Evolutionary conservation across 2,329 filamentous ascomycete genomes (phyloP), one percentile per base, ranked within the genome.

Genomic region (Aureobasidium musti): DNA sequence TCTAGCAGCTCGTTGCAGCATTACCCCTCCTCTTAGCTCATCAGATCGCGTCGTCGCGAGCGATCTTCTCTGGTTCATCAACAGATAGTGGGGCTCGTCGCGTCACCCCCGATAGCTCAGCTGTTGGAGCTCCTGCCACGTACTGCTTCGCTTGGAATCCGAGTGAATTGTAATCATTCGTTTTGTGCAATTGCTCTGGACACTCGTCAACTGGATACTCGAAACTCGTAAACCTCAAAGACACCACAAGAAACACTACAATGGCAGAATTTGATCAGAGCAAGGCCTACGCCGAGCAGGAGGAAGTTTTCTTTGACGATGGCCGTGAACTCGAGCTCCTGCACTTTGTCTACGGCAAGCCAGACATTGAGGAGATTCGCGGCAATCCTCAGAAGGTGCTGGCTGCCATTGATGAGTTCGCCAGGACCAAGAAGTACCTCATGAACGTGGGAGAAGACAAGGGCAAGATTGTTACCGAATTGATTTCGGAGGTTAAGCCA

Each of bases 401-500:
- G 0, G 80, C 82, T 30, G 86, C 86, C 33, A 92, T 94, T 74
- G 89, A 94, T 72, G 85, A 89, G 63, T 94, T 83, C 75, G 86
- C 80, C 14, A 78, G 84, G 50, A 87, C 84, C 2, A 82, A 85
- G 68, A 90, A 88, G 74, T 90, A 89, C 69, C 83, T 94, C 61
- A 94, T 94, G 88, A 94, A 92, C 70, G 86, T 95, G 1, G 91
- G 91, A 47, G 83, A 87, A 70, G 82, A 87, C 73, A 95, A 95
- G 78, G 90, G 89, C 54, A 83, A 82, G 69, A 88, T 92, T 63
- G 86, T 94, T 1, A 83, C 83, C 10, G 82, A 89, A 35, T 76
- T 93, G 45, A 92, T 95, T 67, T 80, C 80, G 23, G 80, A 89
- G 69, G 79, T 83, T 56, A 90, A 89, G 74, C 90, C 90, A 0